Percentiles rank a stretch among this genome's conserved stretches.
Conservation (phyloP, 1,139 yeast species). For the Entelexis sorbosivorans region DNA sequence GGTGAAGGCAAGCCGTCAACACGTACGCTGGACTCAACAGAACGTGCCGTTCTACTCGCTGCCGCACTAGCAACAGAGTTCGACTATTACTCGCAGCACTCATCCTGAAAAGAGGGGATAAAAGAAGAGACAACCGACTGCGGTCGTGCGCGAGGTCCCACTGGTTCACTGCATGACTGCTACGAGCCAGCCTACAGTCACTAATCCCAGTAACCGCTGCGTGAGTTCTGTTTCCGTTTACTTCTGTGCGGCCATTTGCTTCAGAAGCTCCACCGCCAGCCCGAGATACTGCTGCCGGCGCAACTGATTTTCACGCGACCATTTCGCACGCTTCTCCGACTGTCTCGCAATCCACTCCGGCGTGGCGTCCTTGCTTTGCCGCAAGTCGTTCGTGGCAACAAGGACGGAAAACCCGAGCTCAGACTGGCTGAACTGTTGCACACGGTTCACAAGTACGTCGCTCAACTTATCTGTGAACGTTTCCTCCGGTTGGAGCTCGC, state of each 20-base stretch:
- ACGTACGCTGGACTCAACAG: neutral
- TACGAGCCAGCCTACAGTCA: too few species aligned
- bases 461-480: slow-evolving; percentile 38
- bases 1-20: neutral
- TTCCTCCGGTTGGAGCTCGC: slow-evolving; percentile 26
- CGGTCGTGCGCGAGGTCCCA: too few species aligned
- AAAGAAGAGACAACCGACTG: too few species aligned
- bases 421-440: slow-evolving; percentile 35
- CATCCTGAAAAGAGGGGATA: too few species aligned
- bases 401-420: slow-evolving; percentile 20
- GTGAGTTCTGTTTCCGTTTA: too few species aligned
- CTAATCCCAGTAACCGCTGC: too few species aligned
- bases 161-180: too few species aligned
- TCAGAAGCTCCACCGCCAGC: slow-evolving; percentile 40
- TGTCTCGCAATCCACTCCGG: slow-evolving; percentile 35
- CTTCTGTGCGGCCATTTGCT: slow-evolving; percentile 28
- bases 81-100: neutral
- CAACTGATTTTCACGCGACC: slow-evolving; percentile 37
- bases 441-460: slow-evolving; percentile 20
- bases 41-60: neutral
- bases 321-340: slow-evolving; percentile 31
- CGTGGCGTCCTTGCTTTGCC: slow-evolving; percentile 31
- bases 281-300: slow-evolving; percentile 50
- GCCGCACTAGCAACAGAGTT: neutral
- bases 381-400: slow-evolving; percentile 43